Percentiles rank a stretch among this genome's conserved stretches.
Evolutionary conservation across 331 rosid species (phyloP).

Genomic region (Acacia concinna): DNA sequence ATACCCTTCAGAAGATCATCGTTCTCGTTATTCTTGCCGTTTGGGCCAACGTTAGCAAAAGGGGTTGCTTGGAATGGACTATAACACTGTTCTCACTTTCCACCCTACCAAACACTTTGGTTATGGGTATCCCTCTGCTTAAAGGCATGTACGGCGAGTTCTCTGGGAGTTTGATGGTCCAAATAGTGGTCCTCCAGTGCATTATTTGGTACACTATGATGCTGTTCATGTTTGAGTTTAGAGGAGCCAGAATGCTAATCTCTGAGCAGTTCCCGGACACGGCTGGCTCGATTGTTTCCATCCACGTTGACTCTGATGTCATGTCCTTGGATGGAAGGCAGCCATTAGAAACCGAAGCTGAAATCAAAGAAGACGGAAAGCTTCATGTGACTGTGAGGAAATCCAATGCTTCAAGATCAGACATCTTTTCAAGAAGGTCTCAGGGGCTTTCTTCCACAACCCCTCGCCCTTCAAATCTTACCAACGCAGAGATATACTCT

Average conservation of each 20-base stretch:
- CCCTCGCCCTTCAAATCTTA: slow-evolving; percentile 78
- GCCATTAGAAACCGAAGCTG: slow-evolving; percentile 64
- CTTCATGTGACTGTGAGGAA: slow-evolving; percentile 75
- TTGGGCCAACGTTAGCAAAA: slow-evolving; percentile 57
- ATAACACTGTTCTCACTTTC: slow-evolving; percentile 87
- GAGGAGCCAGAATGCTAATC: slow-evolving; percentile 71
- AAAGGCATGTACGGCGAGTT: slow-evolving; percentile 86
- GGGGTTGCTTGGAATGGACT: slow-evolving; percentile 84
- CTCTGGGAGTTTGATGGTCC: slow-evolving; percentile 80
- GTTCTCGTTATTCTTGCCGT: slow-evolving; percentile 50
- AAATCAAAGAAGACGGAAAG: slow-evolving; percentile 76
- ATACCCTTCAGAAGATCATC: slow-evolving; percentile 74
- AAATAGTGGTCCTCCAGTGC: slow-evolving; percentile 90
- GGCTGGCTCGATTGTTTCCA: slow-evolving; percentile 78
- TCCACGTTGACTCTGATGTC: slow-evolving; percentile 86
- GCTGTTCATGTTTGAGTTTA: slow-evolving; percentile 75
- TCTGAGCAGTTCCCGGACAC: slow-evolving; percentile 90
- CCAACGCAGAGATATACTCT: slow-evolving; percentile 86
- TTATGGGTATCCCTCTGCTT: slow-evolving; percentile 89
- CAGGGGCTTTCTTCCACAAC: slow-evolving; percentile 72
- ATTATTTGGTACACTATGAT: slow-evolving; percentile 93
- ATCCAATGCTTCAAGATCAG: slow-evolving; percentile 82
- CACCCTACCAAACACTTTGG: slow-evolving; percentile 81
- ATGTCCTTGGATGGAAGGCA: slow-evolving; percentile 82
- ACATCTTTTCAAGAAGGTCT: slow-evolving; percentile 72